Conservation (phyloP, 805 yeast species). For the Kazachstania martiniae region DNA sequence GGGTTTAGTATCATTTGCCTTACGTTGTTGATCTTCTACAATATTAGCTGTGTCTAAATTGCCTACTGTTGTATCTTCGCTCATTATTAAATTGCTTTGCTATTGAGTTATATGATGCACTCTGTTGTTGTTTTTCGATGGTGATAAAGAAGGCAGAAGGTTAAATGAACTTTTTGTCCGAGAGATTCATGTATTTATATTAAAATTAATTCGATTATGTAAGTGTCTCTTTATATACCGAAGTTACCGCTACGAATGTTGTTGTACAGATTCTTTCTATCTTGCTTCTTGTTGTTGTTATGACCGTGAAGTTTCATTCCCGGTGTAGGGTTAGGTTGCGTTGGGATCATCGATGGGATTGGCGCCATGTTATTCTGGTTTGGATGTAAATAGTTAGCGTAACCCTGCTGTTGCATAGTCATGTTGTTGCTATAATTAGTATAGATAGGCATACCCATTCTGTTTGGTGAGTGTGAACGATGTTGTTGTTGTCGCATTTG, state of each 20-base stretch:
- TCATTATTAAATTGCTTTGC: too few relatives aligned
- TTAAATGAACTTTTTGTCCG: too few relatives aligned
- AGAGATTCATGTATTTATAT: too few relatives aligned
- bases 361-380: too few relatives aligned
- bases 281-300: conserved; percentile 29
- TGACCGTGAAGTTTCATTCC: conserved; percentile 39
- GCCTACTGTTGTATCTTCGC: too few relatives aligned
- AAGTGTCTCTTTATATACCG: conserved; percentile 57
- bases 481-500: too few relatives aligned
- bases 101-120: too few relatives aligned
- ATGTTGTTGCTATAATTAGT: conserved; percentile 1
- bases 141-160: too few relatives aligned
- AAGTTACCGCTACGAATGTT: conserved; percentile 57
- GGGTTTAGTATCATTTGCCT: conserved; percentile 8
- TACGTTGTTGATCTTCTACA: not conserved
- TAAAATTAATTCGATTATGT: too few relatives aligned
- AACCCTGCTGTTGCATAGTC: conserved; percentile 1
- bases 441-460: not conserved
- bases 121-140: too few relatives aligned
- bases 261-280: conserved; percentile 49
- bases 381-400: conserved; percentile 4
- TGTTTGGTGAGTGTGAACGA: not conserved
- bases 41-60: too few relatives aligned
- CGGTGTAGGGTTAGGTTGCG: conserved; percentile 6
- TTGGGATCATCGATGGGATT: conserved; percentile 6